Evolutionary conservation across 1,284 basidiomycete species (phyloP).

Genomic region (Fomitopsis schrenkii): DNA sequence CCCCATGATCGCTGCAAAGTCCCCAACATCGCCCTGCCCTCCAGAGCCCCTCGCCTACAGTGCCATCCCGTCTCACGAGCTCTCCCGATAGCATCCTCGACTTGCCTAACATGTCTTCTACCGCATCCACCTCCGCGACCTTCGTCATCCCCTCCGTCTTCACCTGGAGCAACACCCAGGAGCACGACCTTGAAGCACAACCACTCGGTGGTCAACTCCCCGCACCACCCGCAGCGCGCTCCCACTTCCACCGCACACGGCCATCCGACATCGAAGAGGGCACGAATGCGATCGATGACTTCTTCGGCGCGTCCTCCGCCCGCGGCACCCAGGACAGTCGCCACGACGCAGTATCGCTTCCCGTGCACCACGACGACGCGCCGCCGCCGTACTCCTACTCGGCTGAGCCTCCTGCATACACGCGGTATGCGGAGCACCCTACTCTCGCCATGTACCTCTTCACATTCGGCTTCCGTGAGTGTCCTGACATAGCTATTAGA

Average conservation of each 20-base stretch:
- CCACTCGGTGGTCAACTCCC: conserved; percentile 16
- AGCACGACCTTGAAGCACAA: conserved; percentile 35
- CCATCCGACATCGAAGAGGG: conserved; percentile 9
- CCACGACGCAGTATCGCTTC: conserved; percentile 18
- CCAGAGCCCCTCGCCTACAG: neutral
- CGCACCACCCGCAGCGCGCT: neutral
- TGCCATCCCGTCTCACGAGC: neutral
- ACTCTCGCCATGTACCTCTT: conserved; percentile 32
- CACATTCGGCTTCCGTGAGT: conserved; percentile 30
- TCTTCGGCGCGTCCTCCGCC: conserved; percentile 23
- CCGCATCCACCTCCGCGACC: neutral
- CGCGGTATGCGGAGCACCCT: conserved; percentile 22
- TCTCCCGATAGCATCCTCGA: neutral
- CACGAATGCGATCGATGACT: conserved; percentile 25
- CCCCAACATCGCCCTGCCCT: neutral
- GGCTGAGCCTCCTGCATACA: conserved; percentile 21
- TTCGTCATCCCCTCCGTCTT: conserved; percentile 5
- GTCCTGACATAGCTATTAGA: neutral
- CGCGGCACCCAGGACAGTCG: conserved; percentile 25
- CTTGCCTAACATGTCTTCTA: neutral
- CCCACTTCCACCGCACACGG: conserved; percentile 9
- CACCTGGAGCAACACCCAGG: neutral
- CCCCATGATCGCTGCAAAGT: neutral
- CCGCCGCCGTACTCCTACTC: conserved; percentile 21
- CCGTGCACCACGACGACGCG: conserved; percentile 8